Conservation (phyloP, 2,329 filamentous ascomycete genomes). For the Dactylonectria macrodidyma region DNA sequence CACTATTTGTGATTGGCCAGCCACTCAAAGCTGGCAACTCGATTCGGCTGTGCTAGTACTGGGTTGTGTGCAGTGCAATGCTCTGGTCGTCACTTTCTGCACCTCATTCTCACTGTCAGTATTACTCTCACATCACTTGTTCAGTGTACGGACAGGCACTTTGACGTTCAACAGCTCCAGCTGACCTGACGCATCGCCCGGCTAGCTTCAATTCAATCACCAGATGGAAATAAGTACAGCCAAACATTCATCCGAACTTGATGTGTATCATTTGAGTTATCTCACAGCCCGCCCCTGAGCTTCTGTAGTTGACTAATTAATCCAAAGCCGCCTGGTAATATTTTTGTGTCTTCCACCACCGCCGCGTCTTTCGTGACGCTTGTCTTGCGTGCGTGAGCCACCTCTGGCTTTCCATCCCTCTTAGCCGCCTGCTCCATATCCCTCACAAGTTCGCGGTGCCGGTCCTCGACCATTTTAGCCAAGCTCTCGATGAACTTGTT, state of each 20-base stretch:
- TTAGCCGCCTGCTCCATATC: conserved; percentile 63
- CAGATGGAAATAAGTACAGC: neutral
- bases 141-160: too few relatives aligned
- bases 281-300: conserved; percentile 67
- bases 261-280: conserved; percentile 12
- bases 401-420: conserved; percentile 53
- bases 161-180: neutral
- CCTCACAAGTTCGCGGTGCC: conserved; percentile 66
- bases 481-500: conserved; percentile 85
- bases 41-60: neutral
- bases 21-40: neutral
- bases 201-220: neutral
- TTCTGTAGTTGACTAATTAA: conserved; percentile 76
- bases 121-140: too few relatives aligned
- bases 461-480: conserved; percentile 86
- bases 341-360: conserved; percentile 58
- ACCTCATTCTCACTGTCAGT: conserved; percentile 2
- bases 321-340: conserved; percentile 67
- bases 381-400: conserved; percentile 54
- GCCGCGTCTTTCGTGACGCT: conserved; percentile 49
- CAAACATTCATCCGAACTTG: conserved; percentile 2
- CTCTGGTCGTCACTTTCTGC: neutral
- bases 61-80: neutral
- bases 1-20: conserved; percentile 6
- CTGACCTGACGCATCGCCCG: neutral